phyloP scores from a whole-genome alignment of 371 early-diverging fungal genomes.

The Rhizomucor miehei region DNA sequence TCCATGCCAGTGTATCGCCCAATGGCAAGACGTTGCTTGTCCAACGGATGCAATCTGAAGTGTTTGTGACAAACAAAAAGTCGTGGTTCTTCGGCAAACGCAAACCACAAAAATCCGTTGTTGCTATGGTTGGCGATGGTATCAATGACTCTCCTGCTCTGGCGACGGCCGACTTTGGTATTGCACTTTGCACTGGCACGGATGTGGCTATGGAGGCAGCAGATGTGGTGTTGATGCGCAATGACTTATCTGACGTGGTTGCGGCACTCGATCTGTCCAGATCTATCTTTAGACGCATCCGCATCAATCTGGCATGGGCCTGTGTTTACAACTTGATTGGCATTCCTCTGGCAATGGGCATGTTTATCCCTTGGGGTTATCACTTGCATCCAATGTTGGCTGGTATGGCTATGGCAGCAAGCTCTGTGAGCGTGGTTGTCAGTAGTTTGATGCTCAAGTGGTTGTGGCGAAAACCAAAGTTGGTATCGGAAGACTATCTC shows the following conservation, averaged over 20 bases:
- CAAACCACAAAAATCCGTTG: constrained; percentile 25
- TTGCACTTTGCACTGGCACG: constrained; percentile 90
- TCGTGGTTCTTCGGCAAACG: background rate
- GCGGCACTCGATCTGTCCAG: constrained; percentile 81
- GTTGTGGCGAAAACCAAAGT: constrained; percentile 54
- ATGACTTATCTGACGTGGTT: constrained; percentile 82
- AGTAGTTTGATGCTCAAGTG: constrained; percentile 81
- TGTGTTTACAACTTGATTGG: constrained; percentile 85
- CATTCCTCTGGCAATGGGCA: constrained; percentile 94
- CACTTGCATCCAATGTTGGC: constrained; percentile 90
- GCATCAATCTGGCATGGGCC: constrained; percentile 87
- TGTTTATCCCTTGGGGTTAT: constrained; percentile 81
- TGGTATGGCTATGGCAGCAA: constrained; percentile 92
- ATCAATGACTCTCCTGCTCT: constrained; percentile 98
- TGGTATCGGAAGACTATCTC: constrained; percentile 12
- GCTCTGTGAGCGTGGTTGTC: constrained; percentile 89
- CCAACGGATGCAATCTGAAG: constrained; percentile 51
- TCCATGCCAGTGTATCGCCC: constrained; percentile 93
- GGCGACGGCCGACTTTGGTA: constrained; percentile 92
- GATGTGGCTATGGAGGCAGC: constrained; percentile 97
- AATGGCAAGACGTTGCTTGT: constrained; percentile 84
- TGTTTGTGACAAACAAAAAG: background rate
- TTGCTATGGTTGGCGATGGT: constrained; percentile 99
- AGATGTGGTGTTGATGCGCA: constrained; percentile 80
- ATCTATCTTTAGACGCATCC: constrained; percentile 81